Evolutionary conservation across 208 protist species (phyloP), one percentile per base, ranked within the genome.

Genomic region (Trypanosoma rangeli): DNA sequence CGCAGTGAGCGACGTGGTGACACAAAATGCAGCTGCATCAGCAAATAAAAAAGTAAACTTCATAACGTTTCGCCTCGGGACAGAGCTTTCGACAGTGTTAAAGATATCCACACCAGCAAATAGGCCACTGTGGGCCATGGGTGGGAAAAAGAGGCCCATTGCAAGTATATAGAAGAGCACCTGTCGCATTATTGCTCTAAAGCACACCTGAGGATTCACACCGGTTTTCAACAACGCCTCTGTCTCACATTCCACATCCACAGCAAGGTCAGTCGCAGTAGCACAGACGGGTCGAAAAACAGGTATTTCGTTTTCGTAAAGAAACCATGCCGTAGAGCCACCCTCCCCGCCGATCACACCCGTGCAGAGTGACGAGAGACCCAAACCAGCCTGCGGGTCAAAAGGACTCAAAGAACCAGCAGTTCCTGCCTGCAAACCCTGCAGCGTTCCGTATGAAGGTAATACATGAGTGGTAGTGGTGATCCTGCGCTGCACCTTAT

Each of bases 21-120:
- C 16, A 22, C 0, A 65, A 60, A 52, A 35, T 48, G 35, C 35
- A 18, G 37, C 39, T 1, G 57, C 57, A 26, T 63, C 13, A 18
- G 29, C 20, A 63, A 63, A 24, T 24, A 46, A 37, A 29, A 63
- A 20, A 46, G n/a, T 50, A 26, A 29, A 28, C n/a, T 49, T 63
- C 18, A 63, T 44, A 16, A 13, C 20, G 24, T 49, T 49, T 63
- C 46, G 20, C 9, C 39, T 46, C 37, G 37, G 0, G 29, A 63
- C 20, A 63, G 57, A 29, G 9, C 13, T 22, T 5, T 63, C 22
- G 4, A 63, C 39, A 4, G 22, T 63, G 16, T 9, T 37, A 63
- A 63, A 5, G 29, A 50, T 0, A 63, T 49, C 35, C 57, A 63
- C n/a, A 49, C 37, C 29, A 15, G 33, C 20, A 63, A 44, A 44